These are phyloP conservation scores for Fomitiporia mediterranea DNA, from an alignment of 1,284 basidiomycete species.

Conservation along the genomic window DNA sequence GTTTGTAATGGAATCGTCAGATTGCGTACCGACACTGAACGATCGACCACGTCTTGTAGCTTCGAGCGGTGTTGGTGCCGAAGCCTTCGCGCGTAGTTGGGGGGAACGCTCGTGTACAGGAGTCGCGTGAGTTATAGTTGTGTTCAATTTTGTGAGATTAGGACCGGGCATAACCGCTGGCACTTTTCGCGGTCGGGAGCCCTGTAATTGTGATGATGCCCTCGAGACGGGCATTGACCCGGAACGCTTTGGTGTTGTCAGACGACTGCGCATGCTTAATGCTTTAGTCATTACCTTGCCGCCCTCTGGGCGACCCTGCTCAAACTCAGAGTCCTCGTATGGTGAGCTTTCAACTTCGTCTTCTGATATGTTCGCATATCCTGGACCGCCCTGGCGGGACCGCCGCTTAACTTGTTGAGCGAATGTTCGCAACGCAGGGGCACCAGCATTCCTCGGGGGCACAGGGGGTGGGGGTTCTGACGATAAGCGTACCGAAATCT, in stretches of 20 bases:
- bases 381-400: not conserved
- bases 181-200: not conserved
- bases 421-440: constrained; percentile 10
- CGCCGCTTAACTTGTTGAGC: constrained; percentile 12
- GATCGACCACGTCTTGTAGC: constrained; percentile 9
- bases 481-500: not conserved
- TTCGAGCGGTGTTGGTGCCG: constrained; percentile 13
- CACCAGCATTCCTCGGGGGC: constrained; percentile 2
- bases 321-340: constrained; percentile 19
- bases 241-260: constrained; percentile 17
- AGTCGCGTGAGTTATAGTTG: not conserved
- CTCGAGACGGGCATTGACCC: constrained; percentile 16
- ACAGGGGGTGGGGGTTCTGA: constrained; percentile 1
- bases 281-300: constrained; percentile 1
- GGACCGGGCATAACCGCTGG: not conserved
- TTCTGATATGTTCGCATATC: constrained; percentile 4
- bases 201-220: not conserved
- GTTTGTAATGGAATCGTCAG: constrained; percentile 9
- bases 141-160: constrained; percentile 12
- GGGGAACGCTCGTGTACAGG: constrained; percentile 5
- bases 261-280: constrained; percentile 6
- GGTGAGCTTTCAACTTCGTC: constrained; percentile 18
- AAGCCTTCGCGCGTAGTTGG: constrained; percentile 13
- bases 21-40: constrained; percentile 13
- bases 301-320: constrained; percentile 10